Evolutionary conservation across 306 rosid species (phyloP).

Genomic region (Pyrus communis): DNA sequence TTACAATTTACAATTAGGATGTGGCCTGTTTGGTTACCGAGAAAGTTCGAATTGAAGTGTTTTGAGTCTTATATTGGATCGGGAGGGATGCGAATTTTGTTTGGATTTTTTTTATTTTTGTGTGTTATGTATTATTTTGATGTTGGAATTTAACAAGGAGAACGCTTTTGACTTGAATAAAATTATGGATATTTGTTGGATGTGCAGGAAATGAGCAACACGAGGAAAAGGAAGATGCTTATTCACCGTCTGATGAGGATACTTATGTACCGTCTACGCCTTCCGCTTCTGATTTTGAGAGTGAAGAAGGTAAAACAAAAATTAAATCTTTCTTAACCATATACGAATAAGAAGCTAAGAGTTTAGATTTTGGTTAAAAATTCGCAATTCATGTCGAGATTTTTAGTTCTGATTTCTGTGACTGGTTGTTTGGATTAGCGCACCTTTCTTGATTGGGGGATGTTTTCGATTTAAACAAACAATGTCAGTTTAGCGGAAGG

Average conservation of each 20-base stretch:
- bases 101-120: neutral
- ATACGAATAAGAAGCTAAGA: neutral
- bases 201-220: neutral
- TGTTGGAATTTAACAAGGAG: neutral
- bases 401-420: neutral
- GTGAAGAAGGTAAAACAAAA: neutral
- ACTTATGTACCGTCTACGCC: neutral
- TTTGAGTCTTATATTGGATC: neutral
- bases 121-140: neutral
- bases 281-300: constrained; percentile 7
- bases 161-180: neutral
- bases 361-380: neutral
- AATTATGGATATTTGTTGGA: neutral
- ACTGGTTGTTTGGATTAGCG: neutral
- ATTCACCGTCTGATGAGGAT: neutral
- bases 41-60: neutral
- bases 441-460: no score
- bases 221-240: neutral
- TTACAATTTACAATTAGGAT: neutral
- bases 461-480: no score
- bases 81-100: neutral
- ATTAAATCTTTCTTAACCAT: neutral
- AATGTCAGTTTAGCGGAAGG: neutral
- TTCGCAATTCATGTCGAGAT: neutral
- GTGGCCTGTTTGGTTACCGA: neutral